Conservation (phyloP, 2,329 filamentous ascomycete species). For the Fusarium protoensiforme region DNA sequence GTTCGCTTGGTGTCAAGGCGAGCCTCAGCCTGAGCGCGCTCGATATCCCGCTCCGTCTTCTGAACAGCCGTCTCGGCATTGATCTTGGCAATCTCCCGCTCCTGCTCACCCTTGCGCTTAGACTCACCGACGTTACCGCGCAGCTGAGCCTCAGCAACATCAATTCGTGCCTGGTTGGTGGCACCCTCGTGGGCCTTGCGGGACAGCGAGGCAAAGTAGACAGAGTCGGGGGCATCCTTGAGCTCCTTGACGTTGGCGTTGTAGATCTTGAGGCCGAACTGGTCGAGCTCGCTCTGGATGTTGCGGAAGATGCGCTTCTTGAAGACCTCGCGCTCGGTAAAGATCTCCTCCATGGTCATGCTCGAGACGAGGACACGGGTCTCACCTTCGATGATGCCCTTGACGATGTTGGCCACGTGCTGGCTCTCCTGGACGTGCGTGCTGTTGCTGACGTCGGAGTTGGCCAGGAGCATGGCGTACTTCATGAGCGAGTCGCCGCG, state of each 20-base stretch:
- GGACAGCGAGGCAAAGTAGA: slow-evolving; percentile 84
- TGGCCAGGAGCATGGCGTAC: slow-evolving; percentile 83
- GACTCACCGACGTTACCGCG: slow-evolving; percentile 81
- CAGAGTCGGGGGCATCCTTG: slow-evolving; percentile 82
- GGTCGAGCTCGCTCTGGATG: slow-evolving; percentile 81
- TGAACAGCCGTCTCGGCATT: slow-evolving; percentile 85
- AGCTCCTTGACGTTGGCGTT: slow-evolving; percentile 86
- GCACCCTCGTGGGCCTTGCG: slow-evolving; percentile 88
- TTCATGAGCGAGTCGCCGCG: slow-evolving; percentile 76
- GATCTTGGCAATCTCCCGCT: slow-evolving; percentile 89
- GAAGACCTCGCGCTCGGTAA: slow-evolving; percentile 80
- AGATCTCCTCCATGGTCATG: slow-evolving; percentile 95
- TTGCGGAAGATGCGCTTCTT: slow-evolving; percentile 80
- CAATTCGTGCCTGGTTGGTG: slow-evolving; percentile 79
- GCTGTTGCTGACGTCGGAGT: slow-evolving; percentile 56
- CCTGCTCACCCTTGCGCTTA: slow-evolving; percentile 80
- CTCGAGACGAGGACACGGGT: slow-evolving; percentile 83
- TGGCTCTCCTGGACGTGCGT: slow-evolving; percentile 54
- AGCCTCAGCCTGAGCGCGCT: slow-evolving; percentile 82
- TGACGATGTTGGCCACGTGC: slow-evolving; percentile 87
- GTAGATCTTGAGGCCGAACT: slow-evolving; percentile 82
- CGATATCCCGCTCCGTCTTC: slow-evolving; percentile 85
- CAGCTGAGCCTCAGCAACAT: slow-evolving; percentile 73
- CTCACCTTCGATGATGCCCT: slow-evolving; percentile 90
- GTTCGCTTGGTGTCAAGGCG: slow-evolving; percentile 79